Percentiles rank a stretch among this genome's conserved stretches.
Conservation (phyloP, 1,284 basidiomycete species). For the Wallemia hederae region DNA sequence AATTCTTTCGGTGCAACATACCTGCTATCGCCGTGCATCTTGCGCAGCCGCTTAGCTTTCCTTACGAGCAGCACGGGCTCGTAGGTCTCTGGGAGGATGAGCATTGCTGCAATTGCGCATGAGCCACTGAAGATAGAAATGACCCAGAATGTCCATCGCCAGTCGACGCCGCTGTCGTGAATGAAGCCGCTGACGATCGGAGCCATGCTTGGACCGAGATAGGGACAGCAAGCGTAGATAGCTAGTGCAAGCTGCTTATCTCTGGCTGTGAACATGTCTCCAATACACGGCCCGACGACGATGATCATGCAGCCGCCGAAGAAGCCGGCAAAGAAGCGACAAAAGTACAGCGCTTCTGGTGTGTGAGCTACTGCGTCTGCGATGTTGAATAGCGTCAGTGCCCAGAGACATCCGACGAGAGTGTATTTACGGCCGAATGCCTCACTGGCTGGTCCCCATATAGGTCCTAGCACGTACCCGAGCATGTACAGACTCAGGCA, state of each 20-base stretch:
- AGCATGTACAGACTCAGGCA: background rate
- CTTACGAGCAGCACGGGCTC: slow-evolving; percentile 9
- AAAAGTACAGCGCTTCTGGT: background rate
- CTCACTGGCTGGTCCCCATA: background rate
- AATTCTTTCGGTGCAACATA: background rate
- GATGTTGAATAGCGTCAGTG: background rate
- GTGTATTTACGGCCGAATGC: background rate
- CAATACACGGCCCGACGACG: background rate
- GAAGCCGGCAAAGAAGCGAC: background rate
- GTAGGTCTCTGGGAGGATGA: slow-evolving; percentile 13
- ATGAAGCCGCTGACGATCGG: background rate
- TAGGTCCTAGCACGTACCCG: background rate
- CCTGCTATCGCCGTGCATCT: slow-evolving; percentile 11
- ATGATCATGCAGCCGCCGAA: background rate
- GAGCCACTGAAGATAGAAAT: slow-evolving; percentile 12
- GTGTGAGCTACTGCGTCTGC: background rate
- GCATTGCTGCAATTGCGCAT: slow-evolving; percentile 8
- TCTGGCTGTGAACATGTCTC: background rate
- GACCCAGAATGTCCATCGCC: slow-evolving; percentile 12
- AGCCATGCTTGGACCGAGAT: background rate
- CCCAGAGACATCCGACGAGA: background rate
- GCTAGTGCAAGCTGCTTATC: background rate
- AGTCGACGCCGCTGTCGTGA: background rate
- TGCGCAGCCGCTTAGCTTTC: slow-evolving; percentile 12
- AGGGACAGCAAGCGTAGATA: background rate